A percentile compares a stretch with the other conserved stretches of the same genome.
Evolutionary conservation across 345 rosid genomes (phyloP).

Genomic region (Salix exigua): DNA sequence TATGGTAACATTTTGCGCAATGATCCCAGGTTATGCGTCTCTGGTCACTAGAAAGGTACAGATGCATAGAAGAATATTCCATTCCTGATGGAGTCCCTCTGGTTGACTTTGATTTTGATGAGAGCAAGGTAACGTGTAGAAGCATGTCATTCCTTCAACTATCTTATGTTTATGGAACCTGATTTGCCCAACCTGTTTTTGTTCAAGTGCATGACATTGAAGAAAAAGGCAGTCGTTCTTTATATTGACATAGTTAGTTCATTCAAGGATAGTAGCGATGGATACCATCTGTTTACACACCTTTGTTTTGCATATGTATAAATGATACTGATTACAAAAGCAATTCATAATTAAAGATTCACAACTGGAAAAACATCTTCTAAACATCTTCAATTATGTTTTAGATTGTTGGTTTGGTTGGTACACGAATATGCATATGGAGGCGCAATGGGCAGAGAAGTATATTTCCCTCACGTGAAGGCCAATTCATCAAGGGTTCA

Average conservation of each 20-base stretch:
- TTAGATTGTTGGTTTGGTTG: constrained; percentile 84
- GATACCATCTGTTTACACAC: too few species aligned
- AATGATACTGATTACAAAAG: too few species aligned
- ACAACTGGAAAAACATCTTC: not conserved
- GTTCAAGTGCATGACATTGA: not conserved
- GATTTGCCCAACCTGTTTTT: not conserved
- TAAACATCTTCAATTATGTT: constrained; percentile 11
- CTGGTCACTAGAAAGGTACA: constrained; percentile 70
- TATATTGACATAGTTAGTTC: too few species aligned
- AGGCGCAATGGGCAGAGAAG: constrained; percentile 69
- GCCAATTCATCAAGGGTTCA: constrained; percentile 63
- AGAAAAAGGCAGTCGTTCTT: too few species aligned
- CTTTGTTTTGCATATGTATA: too few species aligned
- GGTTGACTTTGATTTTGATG: constrained; percentile 88
- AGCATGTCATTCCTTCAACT: not conserved
- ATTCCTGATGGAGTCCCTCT: constrained; percentile 50
- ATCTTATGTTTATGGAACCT: not conserved
- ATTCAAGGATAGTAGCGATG: too few species aligned
- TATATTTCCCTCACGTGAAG: constrained; percentile 69
- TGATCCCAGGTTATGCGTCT: constrained; percentile 75
- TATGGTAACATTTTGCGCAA: constrained; percentile 8
- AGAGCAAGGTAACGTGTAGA: constrained; percentile 68
- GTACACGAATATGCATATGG: constrained; percentile 82
- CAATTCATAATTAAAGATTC: too few species aligned
- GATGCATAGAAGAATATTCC: constrained; percentile 67